Base-by-base conservation (phyloP, 2,329 filamentous ascomycete genomes). In the Zymoseptoria tritici region DNA sequence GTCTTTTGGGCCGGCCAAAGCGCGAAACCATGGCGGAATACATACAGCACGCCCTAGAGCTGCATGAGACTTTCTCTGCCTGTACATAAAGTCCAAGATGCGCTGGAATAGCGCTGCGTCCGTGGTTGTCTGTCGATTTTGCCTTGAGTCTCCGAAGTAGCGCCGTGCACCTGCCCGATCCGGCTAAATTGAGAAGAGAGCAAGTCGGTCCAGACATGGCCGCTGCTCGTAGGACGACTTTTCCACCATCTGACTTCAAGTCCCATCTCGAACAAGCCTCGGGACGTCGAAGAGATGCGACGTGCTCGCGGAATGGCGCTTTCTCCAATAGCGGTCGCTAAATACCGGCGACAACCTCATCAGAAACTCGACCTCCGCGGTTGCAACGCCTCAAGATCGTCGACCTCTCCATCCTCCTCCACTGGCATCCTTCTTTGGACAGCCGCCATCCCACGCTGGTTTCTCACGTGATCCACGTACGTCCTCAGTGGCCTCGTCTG, bases 381-480 rank as follows among this genome's bases (percentile, higher is more conserved):
- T 22, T n/a, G 9, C 22, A 9, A 11, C n/a, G 22, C 22, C 16
- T 22, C 16, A 29, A 22, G 22, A 9, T 26, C 21, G 8, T n/a
- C 20, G 7, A n/a, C 16, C 22, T 26, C 19, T 53, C 16, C 21
- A 7, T n/a, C 21, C 22, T 21, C 51, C 16, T n/a, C 21, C 52
- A 53, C 13, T n/a, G 52, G 19, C 16, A 29, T n/a, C 21, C 22
- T 53, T 13, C 22, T 29, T 53, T 9, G 52, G 6, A 24, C 16
- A 52, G 3, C 21, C 4, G 51, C 31, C 49, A 57, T 56, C 49
- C 56, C 50, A 20, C 61, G 56, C 49, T 59, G 57, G 22, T 54
- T 49, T 19, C 61, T 59, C 36, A 63, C 57, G 20, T 63, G 54
- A 19, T 63, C 61, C 11, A 63, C 57, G 51, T 63, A 63, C n/a